These are phyloP conservation scores for Letharia lupina DNA, from an alignment of 495 filamentous ascomycete species.

Conservation along the genomic window DNA sequence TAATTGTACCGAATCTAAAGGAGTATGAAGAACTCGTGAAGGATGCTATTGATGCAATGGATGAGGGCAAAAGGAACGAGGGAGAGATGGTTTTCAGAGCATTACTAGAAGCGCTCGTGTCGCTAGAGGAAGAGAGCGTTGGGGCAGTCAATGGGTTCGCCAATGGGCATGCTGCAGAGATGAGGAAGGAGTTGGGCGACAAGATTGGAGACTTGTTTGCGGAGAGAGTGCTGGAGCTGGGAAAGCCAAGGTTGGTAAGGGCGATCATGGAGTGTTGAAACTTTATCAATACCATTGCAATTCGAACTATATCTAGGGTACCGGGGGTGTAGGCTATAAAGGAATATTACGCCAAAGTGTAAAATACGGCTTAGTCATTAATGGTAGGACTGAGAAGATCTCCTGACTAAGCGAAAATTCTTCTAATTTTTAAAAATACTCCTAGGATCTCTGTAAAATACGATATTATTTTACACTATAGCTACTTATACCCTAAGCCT, in stretches of 20 bases:
- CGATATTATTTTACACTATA: no score
- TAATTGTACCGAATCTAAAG: constrained; percentile 73
- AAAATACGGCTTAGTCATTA: no score
- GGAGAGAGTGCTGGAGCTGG: constrained; percentile 42
- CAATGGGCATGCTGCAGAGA: constrained; percentile 41
- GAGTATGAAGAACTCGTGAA: constrained; percentile 64
- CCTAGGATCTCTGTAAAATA: no score
- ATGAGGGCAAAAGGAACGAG: constrained; percentile 41
- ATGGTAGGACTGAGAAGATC: no score
- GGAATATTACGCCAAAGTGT: no score
- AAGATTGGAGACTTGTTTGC: constrained; percentile 53
- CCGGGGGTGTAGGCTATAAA: no score
- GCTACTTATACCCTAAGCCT: no score
- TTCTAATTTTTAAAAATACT: no score
- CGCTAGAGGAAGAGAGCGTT: constrained; percentile 35
- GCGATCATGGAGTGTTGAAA: constrained; percentile 40
- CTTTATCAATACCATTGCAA: neutral
- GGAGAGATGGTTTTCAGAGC: constrained; percentile 55
- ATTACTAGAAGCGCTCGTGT: constrained; percentile 50
- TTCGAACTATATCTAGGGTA: neutral
- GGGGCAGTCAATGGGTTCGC: constrained; percentile 38
- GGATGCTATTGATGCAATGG: constrained; percentile 49
- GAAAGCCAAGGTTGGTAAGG: constrained; percentile 41
- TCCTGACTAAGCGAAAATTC: no score
- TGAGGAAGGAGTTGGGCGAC: constrained; percentile 47